Percentiles rank a stretch among this genome's conserved stretches.
phyloP scores from a whole-genome alignment of 2,329 filamentous ascomycete genomes.

The Sporothrix euskadiensis region DNA sequence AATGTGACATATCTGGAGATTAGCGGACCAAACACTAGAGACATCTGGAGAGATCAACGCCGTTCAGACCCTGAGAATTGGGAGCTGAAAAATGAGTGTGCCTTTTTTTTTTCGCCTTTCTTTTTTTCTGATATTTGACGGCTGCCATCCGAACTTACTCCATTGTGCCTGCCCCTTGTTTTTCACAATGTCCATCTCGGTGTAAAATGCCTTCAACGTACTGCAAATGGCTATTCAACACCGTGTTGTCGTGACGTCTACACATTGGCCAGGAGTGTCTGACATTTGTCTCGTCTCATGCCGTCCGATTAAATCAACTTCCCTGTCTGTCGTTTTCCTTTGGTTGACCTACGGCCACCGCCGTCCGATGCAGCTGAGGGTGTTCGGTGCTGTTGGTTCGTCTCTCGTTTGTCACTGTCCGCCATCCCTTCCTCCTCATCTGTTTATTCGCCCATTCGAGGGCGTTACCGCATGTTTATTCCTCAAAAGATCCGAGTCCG shows the following conservation, averaged over 20 bases:
- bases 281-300: no score
- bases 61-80: not conserved
- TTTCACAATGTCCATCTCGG: no score
- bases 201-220: no score
- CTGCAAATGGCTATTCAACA: no score
- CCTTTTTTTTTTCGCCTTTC: not conserved
- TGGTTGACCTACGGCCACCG: not conserved
- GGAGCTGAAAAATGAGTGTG: not conserved
- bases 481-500: not conserved
- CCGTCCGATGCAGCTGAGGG: not conserved
- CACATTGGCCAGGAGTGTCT: no score
- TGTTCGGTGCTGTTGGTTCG: not conserved
- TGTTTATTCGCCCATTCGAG: not conserved
- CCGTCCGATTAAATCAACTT: not conserved
- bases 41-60: not conserved
- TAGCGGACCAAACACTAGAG: not conserved
- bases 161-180: no score
- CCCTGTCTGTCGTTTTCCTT: not conserved
- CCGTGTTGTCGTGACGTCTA: no score
- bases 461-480: not conserved
- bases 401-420: not conserved
- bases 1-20: not conserved
- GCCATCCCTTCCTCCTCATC: not conserved
- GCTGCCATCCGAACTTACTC: no score
- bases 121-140: not conserved